These are phyloP conservation scores for Tubosaeta sp. DNA, from an alignment of 768 basidiomycete genomes.

Conservation along the genomic window DNA sequence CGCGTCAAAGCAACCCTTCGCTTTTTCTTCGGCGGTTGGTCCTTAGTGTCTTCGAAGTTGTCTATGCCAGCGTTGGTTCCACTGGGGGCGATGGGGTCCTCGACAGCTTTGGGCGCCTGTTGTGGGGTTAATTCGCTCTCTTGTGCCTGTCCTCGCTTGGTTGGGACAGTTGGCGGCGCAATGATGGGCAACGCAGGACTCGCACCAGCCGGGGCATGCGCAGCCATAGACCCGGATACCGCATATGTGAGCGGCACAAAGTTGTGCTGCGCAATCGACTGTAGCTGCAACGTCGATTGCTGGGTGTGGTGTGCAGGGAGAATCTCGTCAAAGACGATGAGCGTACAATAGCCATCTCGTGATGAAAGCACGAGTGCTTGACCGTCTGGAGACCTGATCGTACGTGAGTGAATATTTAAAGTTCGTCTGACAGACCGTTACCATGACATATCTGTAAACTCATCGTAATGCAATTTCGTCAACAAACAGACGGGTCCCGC, in stretches of 20 bases:
- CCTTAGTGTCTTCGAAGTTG: constrained; percentile 23
- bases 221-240: constrained; percentile 6
- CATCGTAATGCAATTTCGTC: constrained; percentile 93
- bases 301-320: constrained; percentile 85
- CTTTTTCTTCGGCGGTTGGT: constrained; percentile 80
- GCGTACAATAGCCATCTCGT: constrained; percentile 95
- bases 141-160: constrained; percentile 37
- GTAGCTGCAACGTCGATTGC: constrained; percentile 85
- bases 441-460: constrained; percentile 97
- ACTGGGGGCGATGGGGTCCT: constrained; percentile 14
- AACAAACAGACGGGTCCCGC: constrained; percentile 86
- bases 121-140: constrained; percentile 8
- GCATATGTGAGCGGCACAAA: constrained; percentile 55
- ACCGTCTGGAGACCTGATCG: constrained; percentile 89
- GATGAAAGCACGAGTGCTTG: constrained; percentile 89
- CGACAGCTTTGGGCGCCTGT: constrained; percentile 24
- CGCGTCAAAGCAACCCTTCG: constrained; percentile 72
- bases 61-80: constrained; percentile 13
- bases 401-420: constrained; percentile 4
- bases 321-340: constrained; percentile 93
- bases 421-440: constrained; percentile 8
- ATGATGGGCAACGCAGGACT: constrained; percentile 34
- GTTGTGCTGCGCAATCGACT: constrained; percentile 85
- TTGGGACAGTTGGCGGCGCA: constrained; percentile 28
- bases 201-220: constrained; percentile 24